Conservation (phyloP, 2,329 filamentous ascomycete species). For the Trichoderma sp. region DNA sequence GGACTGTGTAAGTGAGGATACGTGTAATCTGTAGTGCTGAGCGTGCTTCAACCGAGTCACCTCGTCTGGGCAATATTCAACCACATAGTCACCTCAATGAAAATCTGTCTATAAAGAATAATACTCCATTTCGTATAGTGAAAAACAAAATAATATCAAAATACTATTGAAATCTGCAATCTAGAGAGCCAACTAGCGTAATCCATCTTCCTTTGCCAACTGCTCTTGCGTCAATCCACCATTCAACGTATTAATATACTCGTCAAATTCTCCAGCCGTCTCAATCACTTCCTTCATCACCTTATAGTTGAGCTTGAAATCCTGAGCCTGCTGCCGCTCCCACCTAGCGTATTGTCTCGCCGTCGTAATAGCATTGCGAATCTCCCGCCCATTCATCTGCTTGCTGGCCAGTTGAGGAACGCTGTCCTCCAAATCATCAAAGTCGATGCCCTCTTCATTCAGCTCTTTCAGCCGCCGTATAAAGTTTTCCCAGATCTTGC, state of each 20-base stretch:
- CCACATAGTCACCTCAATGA: too few species aligned
- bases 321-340: neutral
- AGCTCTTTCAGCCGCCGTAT: neutral
- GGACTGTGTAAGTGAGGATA: too few species aligned
- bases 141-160: neutral
- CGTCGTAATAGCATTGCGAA: neutral
- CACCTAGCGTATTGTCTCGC: neutral
- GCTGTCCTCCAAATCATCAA: neutral
- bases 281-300: neutral
- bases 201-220: neutral
- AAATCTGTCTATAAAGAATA: neutral
- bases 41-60: too few species aligned
- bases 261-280: neutral
- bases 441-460: neutral
- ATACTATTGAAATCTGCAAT: neutral
- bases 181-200: neutral
- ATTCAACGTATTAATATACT: neutral
- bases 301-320: neutral
- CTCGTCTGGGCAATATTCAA: too few species aligned
- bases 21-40: too few species aligned
- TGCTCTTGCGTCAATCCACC: neutral
- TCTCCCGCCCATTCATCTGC: neutral
- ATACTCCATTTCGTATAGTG: neutral
- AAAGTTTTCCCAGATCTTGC: neutral
- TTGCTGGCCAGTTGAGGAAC: neutral